Evolutionary conservation across 108 stramenopile species (phyloP).

Genomic region (Mediolabrus comicus): DNA sequence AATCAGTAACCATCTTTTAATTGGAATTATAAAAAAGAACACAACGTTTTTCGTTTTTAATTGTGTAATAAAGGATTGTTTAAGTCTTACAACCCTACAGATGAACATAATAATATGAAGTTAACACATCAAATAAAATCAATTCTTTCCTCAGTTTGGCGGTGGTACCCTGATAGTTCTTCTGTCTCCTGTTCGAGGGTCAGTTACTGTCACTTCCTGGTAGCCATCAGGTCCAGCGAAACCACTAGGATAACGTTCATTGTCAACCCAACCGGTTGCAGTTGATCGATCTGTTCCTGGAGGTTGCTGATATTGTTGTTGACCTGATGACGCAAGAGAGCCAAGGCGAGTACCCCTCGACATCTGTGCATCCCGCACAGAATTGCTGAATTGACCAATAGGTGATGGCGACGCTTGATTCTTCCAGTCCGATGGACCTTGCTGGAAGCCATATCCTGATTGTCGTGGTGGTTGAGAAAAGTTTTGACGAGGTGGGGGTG

Average conservation of each 20-base stretch:
- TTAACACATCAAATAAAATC: background rate
- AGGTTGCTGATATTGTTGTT: background rate
- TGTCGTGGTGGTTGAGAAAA: background rate
- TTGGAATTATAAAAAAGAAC: no score
- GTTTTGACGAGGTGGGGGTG: background rate
- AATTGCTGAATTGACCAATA: conserved; percentile 1
- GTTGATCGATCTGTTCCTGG: background rate
- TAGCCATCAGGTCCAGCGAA: background rate
- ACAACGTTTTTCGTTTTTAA: no score
- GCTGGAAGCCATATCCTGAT: background rate
- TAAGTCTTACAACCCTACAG: no score
- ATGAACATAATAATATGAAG: no score
- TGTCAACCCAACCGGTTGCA: background rate
- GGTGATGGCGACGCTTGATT: background rate
- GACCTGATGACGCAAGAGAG: conserved; percentile 1
- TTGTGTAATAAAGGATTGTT: no score
- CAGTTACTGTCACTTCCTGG: background rate
- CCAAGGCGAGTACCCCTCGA: background rate
- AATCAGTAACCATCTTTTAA: no score
- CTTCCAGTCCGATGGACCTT: background rate
- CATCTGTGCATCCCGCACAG: background rate
- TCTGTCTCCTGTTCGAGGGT: background rate
- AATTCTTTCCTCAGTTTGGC: background rate
- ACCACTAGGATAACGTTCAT: background rate
- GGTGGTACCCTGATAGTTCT: background rate